Conservation (phyloP, 2,329 filamentous ascomycete genomes). For the Trichoderma simmonsii region DNA sequence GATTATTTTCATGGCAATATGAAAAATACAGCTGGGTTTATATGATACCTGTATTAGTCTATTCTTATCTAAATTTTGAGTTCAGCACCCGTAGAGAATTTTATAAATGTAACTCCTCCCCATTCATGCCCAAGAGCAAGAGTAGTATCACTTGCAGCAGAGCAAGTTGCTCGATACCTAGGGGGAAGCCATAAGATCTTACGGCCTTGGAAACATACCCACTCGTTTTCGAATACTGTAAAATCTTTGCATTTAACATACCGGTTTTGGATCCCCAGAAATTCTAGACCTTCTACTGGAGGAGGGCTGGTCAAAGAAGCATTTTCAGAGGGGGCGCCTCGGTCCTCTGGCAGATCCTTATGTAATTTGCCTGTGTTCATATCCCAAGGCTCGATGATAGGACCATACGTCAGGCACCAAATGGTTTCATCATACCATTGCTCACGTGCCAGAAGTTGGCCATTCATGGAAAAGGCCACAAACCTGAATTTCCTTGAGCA, state of each 20-base stretch:
- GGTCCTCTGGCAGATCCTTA: rapidly evolving
- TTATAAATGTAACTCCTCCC: background rate
- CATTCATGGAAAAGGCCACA: background rate
- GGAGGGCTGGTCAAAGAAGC: background rate
- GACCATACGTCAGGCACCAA: background rate
- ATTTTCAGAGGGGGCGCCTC: rapidly evolving
- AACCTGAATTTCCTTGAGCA: rapidly evolving
- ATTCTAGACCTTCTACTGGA: background rate
- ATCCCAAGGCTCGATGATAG: background rate
- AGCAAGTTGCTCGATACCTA: background rate
- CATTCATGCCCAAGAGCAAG: background rate
- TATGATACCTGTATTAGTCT: too few species aligned
- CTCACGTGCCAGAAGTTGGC: background rate
- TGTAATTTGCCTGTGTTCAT: background rate
- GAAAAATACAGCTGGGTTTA: too few species aligned
- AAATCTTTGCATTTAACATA: background rate
- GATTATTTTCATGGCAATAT: too few species aligned
- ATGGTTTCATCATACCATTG: rapidly evolving
- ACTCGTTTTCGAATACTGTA: background rate
- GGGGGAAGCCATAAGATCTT: background rate
- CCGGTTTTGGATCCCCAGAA: background rate
- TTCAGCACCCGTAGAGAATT: background rate
- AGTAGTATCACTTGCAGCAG: background rate
- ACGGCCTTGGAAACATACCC: background rate
- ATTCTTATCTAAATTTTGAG: too few species aligned